Percentiles rank a stretch among this genome's conserved stretches.
Evolutionary conservation across 768 basidiomycete genomes (phyloP).

Genomic region (Porphyrellus cyaneotinctus): DNA sequence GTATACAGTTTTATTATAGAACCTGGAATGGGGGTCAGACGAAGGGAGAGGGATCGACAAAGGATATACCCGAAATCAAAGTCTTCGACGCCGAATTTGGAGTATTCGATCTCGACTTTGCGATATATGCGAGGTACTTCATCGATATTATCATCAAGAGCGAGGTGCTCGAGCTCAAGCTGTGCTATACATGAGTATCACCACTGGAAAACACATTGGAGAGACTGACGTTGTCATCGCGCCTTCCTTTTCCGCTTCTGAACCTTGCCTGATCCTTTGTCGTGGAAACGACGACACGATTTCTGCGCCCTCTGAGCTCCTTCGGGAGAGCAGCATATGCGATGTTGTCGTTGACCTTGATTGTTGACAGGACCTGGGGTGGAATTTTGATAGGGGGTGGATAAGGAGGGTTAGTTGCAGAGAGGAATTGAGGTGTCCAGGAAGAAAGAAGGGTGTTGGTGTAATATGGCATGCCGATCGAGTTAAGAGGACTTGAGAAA

Average conservation of each 20-base stretch:
- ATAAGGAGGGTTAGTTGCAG: slow-evolving; percentile 42
- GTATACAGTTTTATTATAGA: slow-evolving; percentile 87
- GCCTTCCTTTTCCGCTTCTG: slow-evolving; percentile 69
- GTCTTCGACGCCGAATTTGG: slow-evolving; percentile 97
- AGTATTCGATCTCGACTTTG: slow-evolving; percentile 96
- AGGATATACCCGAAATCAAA: slow-evolving; percentile 88
- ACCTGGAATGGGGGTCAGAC: slow-evolving; percentile 43
- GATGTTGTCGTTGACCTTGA: slow-evolving; percentile 86
- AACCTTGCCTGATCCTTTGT: slow-evolving; percentile 70
- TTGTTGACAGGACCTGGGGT: slow-evolving; percentile 64
- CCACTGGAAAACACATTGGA: background rate
- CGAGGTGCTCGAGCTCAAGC: slow-evolving; percentile 52
- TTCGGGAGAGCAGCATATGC: slow-evolving; percentile 87
- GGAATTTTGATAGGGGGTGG: slow-evolving; percentile 80
- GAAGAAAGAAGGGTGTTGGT: slow-evolving; percentile 67
- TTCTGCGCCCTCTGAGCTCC: slow-evolving; percentile 79
- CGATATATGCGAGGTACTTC: slow-evolving; percentile 79
- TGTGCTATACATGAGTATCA: slow-evolving; percentile 21
- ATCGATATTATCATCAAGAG: slow-evolving; percentile 48
- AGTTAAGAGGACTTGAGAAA: slow-evolving; percentile 69
- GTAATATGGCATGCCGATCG: slow-evolving; percentile 87
- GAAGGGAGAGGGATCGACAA: background rate
- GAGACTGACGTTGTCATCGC: slow-evolving; percentile 38
- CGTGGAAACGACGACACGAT: slow-evolving; percentile 53
- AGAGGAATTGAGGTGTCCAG: slow-evolving; percentile 52